Conservation (phyloP, 2,329 filamentous ascomycete genomes). For the Fusarium penzigii region DNA sequence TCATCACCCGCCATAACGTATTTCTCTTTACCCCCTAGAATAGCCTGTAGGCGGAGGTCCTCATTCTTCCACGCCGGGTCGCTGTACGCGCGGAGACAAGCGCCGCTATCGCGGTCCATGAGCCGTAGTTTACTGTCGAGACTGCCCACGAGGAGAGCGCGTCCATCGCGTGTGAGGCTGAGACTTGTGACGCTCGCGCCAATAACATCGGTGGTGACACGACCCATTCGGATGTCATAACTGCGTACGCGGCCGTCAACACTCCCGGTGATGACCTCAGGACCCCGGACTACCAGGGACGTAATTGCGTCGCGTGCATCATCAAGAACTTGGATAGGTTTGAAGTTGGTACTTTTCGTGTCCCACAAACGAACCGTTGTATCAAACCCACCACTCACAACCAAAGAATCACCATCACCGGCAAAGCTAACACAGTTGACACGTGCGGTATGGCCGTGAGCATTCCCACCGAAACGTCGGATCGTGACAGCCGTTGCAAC, state of each 20-base stretch:
- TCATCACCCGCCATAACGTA: constrained; percentile 83
- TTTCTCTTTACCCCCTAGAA: constrained; percentile 74
- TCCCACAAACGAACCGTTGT: constrained; percentile 79
- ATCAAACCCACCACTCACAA: constrained; percentile 75
- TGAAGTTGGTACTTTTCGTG: constrained; percentile 51
- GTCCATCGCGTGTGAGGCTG: constrained; percentile 68
- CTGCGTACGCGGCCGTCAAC: constrained; percentile 80
- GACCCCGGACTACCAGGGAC: constrained; percentile 47
- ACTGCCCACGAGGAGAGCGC: constrained; percentile 71
- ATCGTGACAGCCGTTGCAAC: constrained; percentile 78
- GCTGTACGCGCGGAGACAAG: constrained; percentile 71
- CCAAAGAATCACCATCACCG: constrained; percentile 71
- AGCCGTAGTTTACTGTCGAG: constrained; percentile 77
- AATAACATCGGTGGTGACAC: constrained; percentile 69
- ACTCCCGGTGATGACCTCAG: constrained; percentile 71
- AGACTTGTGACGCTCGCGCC: constrained; percentile 75
- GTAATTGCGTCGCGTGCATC: constrained; percentile 74
- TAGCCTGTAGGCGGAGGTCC: constrained; percentile 71
- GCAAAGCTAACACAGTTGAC: constrained; percentile 81
- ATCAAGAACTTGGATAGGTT: constrained; percentile 70
- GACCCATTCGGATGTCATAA: constrained; percentile 82
- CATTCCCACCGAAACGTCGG: constrained; percentile 67
- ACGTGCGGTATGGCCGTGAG: constrained; percentile 66
- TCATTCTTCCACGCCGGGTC: constrained; percentile 61
- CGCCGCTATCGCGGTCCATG: constrained; percentile 76